Conservation (phyloP, 371 early-diverging fungal species). For the Massospora cicadina region DNA sequence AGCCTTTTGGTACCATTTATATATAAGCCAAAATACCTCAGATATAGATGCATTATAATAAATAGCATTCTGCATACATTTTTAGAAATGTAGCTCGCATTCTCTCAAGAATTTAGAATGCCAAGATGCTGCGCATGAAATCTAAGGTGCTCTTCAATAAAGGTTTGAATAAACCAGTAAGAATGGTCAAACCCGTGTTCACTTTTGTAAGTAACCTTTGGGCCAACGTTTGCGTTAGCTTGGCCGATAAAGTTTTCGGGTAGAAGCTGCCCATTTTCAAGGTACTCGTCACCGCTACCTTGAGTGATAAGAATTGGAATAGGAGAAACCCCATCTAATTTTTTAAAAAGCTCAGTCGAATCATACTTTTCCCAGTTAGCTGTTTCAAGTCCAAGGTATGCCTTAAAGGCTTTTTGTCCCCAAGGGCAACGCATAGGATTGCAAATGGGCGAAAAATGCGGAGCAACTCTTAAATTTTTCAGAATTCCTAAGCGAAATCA, state of each 20-base stretch:
- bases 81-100: constrained; percentile 21
- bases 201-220: constrained; percentile 17
- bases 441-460: constrained; percentile 62
- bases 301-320: constrained; percentile 3
- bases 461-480: constrained; percentile 25
- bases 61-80: no score
- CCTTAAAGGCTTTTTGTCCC: constrained; percentile 60
- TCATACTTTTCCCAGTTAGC: constrained; percentile 48
- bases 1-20: no score
- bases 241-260: neutral
- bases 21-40: no score
- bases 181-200: constrained; percentile 66
- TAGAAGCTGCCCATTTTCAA: neutral
- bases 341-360: constrained; percentile 33
- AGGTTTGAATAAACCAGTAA: constrained; percentile 57
- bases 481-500: constrained; percentile 38
- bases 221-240: constrained; percentile 9
- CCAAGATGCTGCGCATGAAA: constrained; percentile 30
- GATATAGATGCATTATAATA: no score
- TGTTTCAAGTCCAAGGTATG: constrained; percentile 39
- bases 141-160: constrained; percentile 50
- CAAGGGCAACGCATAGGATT: constrained; percentile 51
- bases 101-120: constrained; percentile 11
- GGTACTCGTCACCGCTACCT: constrained; percentile 3
- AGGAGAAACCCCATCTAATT: neutral